phyloP scores from a whole-genome alignment of 495 filamentous ascomycete species.

The Aspergillus homomorphus region DNA sequence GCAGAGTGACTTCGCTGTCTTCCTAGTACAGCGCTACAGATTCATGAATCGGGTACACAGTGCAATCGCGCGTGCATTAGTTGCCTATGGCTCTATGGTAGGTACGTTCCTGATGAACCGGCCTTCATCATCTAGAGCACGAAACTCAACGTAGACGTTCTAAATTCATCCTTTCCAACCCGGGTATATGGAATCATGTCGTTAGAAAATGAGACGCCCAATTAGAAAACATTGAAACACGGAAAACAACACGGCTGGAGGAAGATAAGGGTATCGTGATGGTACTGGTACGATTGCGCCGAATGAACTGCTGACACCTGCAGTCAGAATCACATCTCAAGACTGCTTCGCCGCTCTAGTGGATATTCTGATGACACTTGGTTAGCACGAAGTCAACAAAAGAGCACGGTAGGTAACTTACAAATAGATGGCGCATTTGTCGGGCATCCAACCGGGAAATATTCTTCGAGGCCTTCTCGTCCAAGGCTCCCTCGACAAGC shows the following conservation, averaged over 20 bases:
- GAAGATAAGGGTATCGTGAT: not conserved
- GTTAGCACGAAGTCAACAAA: slow-evolving; percentile 13
- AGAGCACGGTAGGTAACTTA: slow-evolving; percentile 30
- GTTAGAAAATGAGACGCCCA: not conserved
- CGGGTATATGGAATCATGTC: not conserved
- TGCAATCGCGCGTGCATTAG: too few species aligned
- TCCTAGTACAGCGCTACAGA: too few species aligned
- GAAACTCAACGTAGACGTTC: not conserved
- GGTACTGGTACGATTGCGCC: not conserved
- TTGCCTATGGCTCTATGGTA: not conserved
- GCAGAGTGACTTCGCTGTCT: too few species aligned
- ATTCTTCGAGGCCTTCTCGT: slow-evolving; percentile 68
- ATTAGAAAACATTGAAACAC: not conserved
- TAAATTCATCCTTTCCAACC: not conserved
- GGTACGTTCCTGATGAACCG: not conserved
- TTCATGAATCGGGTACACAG: too few species aligned
- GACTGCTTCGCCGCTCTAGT: not conserved
- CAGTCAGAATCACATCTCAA: not conserved
- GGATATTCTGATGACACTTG: not conserved
- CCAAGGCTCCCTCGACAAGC: slow-evolving; percentile 76
- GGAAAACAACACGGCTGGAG: not conserved
- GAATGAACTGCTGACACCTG: not conserved
- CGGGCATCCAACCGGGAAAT: slow-evolving; percentile 57
- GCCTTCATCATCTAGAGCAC: not conserved
- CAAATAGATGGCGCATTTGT: slow-evolving; percentile 74